Base-by-base conservation (phyloP, 164 flowering plant genomes). In the grape (Vitis vinifera) region DNA sequence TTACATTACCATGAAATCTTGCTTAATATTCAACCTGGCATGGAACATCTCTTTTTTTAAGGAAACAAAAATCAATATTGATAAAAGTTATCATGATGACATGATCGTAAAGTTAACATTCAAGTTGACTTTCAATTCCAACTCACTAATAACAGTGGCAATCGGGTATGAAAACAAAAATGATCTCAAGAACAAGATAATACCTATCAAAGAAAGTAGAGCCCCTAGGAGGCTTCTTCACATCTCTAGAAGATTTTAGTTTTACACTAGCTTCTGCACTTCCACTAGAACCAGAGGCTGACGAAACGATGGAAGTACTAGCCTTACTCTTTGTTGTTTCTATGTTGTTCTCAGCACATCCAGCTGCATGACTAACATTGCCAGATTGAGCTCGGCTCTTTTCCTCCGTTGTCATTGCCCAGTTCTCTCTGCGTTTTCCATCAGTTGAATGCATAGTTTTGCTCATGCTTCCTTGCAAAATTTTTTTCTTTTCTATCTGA, bases 151-250 rank as follows among this genome's bases (percentile, higher is more conserved):
- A 37, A 51, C 12, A 15, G 17, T 47, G 52, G 14, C 23, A 14
- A 47, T 11, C 8, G 50, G 23, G 29, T 47, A 37, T 23, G 65
- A 56, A 14, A 68, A 19, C 19, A 64, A 27, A 47, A 15, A 56
- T 13, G 47, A 66, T 11, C n/a, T 55, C 15, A 3, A 63, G 29
- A 63, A 29, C 30, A 37, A 66, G 23, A 62, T 13, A n/a, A 2
- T 80, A 92, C 98, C 97, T 88, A 76, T 88, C 97, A 81, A 94
- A 92, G 86, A 89, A 94, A 80, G 60, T 84, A 44, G 86, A 72
- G 56, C 83, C 77, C 71, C 71, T 47, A 53, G 87, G 73, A 16
- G 73, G 73, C 82, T 81, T 88, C 77, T 82, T 88, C 7, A 30
- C 23, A 71, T 66, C 67, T 75, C 77, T 79, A 65, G 85, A 17